Conservation (phyloP, 1,284 basidiomycete species). For the Ustilago esculenta region DNA sequence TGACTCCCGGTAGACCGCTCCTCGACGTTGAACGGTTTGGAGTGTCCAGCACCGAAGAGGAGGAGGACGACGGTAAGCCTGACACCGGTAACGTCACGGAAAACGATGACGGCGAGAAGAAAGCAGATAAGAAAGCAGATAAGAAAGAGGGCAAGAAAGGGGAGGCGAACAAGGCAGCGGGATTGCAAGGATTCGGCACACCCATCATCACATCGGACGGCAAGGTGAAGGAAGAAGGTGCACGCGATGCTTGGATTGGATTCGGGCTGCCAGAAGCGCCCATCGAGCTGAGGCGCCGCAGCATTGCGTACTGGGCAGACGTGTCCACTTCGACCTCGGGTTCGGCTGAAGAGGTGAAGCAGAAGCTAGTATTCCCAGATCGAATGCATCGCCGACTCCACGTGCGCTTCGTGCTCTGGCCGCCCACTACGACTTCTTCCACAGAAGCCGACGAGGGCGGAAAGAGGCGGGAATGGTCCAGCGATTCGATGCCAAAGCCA, state of each 20-base stretch:
- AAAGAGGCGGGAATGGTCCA: constrained; percentile 34
- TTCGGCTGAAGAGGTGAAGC: not conserved
- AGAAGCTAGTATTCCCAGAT: constrained; percentile 52
- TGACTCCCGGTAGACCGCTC: constrained; percentile 55
- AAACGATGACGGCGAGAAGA: not conserved
- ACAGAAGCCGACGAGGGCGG: not conserved
- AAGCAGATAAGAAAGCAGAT: not conserved
- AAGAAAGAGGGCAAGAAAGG: not conserved
- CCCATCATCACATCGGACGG: constrained; percentile 54
- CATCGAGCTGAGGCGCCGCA: constrained; percentile 31
- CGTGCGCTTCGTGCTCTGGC: constrained; percentile 41
- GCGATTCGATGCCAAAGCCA: constrained; percentile 1
- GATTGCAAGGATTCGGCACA: constrained; percentile 52
- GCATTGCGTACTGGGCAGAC: constrained; percentile 57
- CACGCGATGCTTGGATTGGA: constrained; percentile 62
- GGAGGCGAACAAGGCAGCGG: not conserved
- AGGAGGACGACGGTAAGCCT: constrained; percentile 5
- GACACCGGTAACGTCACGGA: not conserved
- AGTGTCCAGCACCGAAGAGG: not conserved
- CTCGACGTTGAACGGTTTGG: constrained; percentile 55
- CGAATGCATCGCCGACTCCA: constrained; percentile 44
- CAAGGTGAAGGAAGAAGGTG: constrained; percentile 55
- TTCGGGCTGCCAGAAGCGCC: constrained; percentile 57
- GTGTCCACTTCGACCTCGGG: not conserved
- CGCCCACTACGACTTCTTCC: not conserved